phyloP scores from a whole-genome alignment of 2,329 filamentous ascomycete species.

The Nemania diffusa region DNA sequence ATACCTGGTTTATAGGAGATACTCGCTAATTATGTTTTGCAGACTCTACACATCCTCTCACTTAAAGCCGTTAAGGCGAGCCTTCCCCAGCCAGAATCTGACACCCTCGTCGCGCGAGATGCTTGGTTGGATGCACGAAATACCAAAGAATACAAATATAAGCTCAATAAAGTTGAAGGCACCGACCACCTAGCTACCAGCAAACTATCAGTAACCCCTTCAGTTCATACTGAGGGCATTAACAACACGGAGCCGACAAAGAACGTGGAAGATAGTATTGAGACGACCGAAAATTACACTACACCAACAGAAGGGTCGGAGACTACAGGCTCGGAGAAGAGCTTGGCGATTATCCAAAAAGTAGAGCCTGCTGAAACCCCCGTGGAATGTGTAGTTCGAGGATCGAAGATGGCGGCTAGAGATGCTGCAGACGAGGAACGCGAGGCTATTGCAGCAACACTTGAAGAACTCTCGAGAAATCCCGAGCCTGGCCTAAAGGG shows the following conservation, averaged over 20 bases:
- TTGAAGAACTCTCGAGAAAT: conserved; percentile 16
- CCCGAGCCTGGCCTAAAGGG: conserved; percentile 2
- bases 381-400: background rate
- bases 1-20: background rate
- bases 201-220: background rate
- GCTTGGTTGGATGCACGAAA: conserved; percentile 10
- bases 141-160: background rate
- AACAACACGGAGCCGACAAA: background rate
- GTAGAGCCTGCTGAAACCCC: background rate
- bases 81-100: background rate
- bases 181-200: background rate
- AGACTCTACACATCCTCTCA: conserved; percentile 8
- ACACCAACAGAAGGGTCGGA: background rate
- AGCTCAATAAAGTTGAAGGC: background rate
- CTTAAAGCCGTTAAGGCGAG: conserved; percentile 4
- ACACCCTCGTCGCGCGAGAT: conserved; percentile 4
- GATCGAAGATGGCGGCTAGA: background rate
- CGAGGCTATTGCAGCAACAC: conserved; percentile 3
- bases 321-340: background rate
- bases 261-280: background rate
- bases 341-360: background rate
- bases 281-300: background rate
- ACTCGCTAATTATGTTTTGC: background rate
- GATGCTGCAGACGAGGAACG: background rate
- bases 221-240: background rate